Percentiles rank a stretch among this genome's conserved stretches.
phyloP scores from a whole-genome alignment of 2,329 filamentous ascomycete genomes.

The Zymoseptoria pseudotritici region DNA sequence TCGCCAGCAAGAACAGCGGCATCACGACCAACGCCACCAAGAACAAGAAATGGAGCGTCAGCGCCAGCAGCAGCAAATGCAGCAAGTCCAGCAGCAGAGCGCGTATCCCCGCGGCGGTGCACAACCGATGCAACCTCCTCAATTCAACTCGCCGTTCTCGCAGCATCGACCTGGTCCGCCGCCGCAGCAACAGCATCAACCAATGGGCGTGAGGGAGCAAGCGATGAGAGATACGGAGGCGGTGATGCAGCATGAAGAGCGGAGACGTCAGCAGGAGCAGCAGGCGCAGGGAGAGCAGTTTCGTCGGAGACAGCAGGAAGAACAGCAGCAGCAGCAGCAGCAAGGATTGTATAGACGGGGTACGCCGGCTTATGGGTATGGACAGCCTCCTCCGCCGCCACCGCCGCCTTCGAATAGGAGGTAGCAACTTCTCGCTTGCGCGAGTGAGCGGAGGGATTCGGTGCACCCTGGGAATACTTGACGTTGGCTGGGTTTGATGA shows the following conservation, averaged over 20 bases:
- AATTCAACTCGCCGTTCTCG: slow-evolving; percentile 2
- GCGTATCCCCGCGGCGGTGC: slow-evolving; percentile 5
- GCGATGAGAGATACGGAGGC: slow-evolving; percentile 19
- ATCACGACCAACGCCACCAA: slow-evolving; percentile 9
- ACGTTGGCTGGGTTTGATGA: neutral
- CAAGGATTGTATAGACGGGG: neutral
- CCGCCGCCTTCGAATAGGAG: neutral
- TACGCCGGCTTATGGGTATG: neutral
- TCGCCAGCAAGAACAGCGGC: slow-evolving; percentile 5
- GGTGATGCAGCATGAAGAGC: slow-evolving; percentile 14
- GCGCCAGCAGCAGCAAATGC: slow-evolving; percentile 13
- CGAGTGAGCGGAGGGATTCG: neutral
- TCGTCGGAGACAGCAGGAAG: slow-evolving; percentile 12
- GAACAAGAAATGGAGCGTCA: slow-evolving; percentile 17
- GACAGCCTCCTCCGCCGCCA: neutral
- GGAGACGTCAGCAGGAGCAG: slow-evolving; percentile 6
- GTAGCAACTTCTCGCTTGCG: neutral
- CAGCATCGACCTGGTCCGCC: neutral
- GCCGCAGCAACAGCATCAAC: neutral
- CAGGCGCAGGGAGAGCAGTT: slow-evolving; percentile 13
- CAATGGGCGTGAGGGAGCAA: slow-evolving; percentile 16
- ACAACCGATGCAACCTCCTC: slow-evolving; percentile 4
- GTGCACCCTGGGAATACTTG: neutral
- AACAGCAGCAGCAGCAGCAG: slow-evolving; percentile 2
- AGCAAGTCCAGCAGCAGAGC: slow-evolving; percentile 16